Evolutionary conservation across 2,329 filamentous ascomycete species (phyloP), one percentile per base, ranked within the genome.

Genomic region (Magnaporthales sp.): DNA sequence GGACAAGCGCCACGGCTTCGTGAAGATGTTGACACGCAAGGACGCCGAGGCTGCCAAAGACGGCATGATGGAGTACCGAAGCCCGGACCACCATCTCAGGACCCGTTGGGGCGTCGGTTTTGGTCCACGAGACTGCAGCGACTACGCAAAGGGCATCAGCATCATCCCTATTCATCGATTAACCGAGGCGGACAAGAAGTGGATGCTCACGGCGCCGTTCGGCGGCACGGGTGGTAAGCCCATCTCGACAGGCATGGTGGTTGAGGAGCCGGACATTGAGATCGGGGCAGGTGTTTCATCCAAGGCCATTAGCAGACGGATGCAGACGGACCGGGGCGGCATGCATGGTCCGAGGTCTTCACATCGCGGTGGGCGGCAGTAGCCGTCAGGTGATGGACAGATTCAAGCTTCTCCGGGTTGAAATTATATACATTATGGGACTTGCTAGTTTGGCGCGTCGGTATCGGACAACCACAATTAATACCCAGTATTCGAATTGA

Each of bases 91-190:
- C 72, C 87, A 92, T 70, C 86, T 92, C 66, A 85, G 90, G 88
- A 98, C 94, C 56, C 89, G 95, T 70, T 99, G 95, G 95, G 95
- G 95, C 70, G 95, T 99, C 63, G 95, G 95, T 19, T 99, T 97
- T 74, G 95, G 95, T 2, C 95, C 95, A 62, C 89, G 95, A 74
- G 95, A 99, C 76, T 99, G 95, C 82, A 97, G 93, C 76, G 93
- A 99, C 78, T 99, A 99, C 77, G 85, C 89, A 71, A 95, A 89
- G 11, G 95, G 95, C 64, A 22, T 98, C 77, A 98, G 93, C 76
- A 81, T 97, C 66, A 98, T 99, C 70, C 95, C 95, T 1, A 95
- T 99, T 70, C 86, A 89, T 72, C 91, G 93, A 73, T 86, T 99
- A 67, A 99, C 95, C 1, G 95, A 99, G 72, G 95, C 95, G 29